Base-by-base conservation (phyloP, 495 filamentous ascomycete genomes). In the Barbatosphaeria neglecta region DNA sequence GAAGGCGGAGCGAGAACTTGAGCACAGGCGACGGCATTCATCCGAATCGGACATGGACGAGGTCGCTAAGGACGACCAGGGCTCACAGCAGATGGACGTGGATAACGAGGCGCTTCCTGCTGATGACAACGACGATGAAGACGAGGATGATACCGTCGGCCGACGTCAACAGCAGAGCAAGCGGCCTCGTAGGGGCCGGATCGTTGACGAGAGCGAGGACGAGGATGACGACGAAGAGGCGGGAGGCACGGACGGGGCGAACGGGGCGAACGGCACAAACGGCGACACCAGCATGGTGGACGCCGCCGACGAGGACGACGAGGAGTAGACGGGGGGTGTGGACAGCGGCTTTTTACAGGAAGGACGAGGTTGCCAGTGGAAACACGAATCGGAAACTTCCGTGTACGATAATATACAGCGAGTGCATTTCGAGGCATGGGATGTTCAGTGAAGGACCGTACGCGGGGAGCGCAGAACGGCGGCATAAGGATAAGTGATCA, bases 171-270 rank as follows among this genome's bases (percentile, higher is more conserved):
- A 9, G 41, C 39, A 9, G 41, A 49, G 54, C 33, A 66, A 64
- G 55, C 57, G 63, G 25, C 49, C 52, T 4, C 58, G 64, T 16
- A 55, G 66, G 25, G 65, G 60, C 18, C 52, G 69, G 23, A 62
- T 70, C 18, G 53, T 72, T 25, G 69, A 68, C 11, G 68, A 73
- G 46, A 73, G 69, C 25, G 68, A 72, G 44, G 68, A 72, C 15
- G 68, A 70, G 37, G 65, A 65, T 4, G 66, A 62, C 37, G 53
- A 49, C 41, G 56, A 47, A 16, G 50, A 55, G 15, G n/a, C n/a
- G n/a, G n/a, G n/a, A n/a, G n/a, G n/a, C n/a, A n/a, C n/a, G n/a
- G n/a, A n/a, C n/a, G 55, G 52, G 3, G 51, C 33, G 1, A 22
- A 37, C 16, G 51, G 42, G 7, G 52, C 17, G 15, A 45, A 50